Base-by-base conservation (phyloP, 2,329 filamentous ascomycete species). In the Fusarium camptoceras region DNA sequence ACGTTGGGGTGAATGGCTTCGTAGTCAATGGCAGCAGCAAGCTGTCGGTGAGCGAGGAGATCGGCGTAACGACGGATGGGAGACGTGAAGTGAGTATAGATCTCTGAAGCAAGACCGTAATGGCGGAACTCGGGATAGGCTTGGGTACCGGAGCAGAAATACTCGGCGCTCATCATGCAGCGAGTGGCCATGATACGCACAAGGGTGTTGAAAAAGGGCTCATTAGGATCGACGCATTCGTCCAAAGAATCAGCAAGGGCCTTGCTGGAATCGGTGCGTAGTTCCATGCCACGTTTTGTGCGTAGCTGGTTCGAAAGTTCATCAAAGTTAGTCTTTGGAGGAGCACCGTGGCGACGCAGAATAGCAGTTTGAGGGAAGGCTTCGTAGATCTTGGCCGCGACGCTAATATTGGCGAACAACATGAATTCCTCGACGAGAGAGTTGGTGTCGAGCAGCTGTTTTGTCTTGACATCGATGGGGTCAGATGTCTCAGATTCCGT, bases 81-180 rank as follows among this genome's bases (percentile, higher is more conserved):
- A 6, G 93, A 97, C 0, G 96, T 99, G 82, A 99, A 99, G 81
- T 99, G 96, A 4, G 96, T 99, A 84, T 99, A 99, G 78, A 99
- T 99, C 76, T 97, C 93, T 6, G 92, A 94, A 1, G 97, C 97
- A 37, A 99, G 90, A 73, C 96, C 96, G 81, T 99, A 99, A 83
- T 99, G 97, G 55, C 94, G 89, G 86, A 97, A 99, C 78, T 98
- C 96, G 1, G 94, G 92, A 79, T 96, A 95, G 0, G 94, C 89
- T 79, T 98, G 94, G 9, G 94, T 94, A 64, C 96, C 96, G 0
- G 95, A 93, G 82, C 93, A 96, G 82, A 99, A 99, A 83, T 99
- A 99, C 82, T 99, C 96, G 67, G 96, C 96, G 56, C 94, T 96
- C 86, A 97, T 97, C 96, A 99, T 99, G 87, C 96, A 99, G 24